Percentiles rank a stretch among this genome's conserved stretches.
Evolutionary conservation across 208 protist species (phyloP).

Genomic region (Trypanosoma vivax): DNA sequence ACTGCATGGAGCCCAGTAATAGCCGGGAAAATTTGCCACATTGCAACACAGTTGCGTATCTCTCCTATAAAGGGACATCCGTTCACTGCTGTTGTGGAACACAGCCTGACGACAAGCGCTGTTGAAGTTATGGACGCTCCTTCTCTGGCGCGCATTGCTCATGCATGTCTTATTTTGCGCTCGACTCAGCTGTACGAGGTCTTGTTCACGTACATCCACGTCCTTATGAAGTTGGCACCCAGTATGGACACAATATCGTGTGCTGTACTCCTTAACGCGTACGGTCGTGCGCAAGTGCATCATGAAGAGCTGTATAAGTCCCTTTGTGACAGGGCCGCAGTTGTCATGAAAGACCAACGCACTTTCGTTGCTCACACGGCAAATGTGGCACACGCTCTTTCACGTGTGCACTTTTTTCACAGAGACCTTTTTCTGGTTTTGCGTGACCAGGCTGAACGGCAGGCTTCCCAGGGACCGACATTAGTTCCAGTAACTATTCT

Average conservation of each 20-base stretch:
- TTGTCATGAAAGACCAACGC: conserved; percentile 51
- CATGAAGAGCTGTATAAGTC: conserved; percentile 66
- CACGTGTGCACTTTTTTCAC: conserved; percentile 65
- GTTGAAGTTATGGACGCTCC: conserved; percentile 48
- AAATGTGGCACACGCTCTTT: conserved; percentile 80
- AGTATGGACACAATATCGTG: conserved; percentile 60
- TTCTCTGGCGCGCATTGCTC: conserved; percentile 68
- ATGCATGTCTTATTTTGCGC: conserved; percentile 76
- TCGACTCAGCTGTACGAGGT: conserved; percentile 66
- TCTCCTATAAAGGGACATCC: conserved; percentile 53
- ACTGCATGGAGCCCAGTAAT: conserved; percentile 43
- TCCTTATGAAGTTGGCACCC: conserved; percentile 27
- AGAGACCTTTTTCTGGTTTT: conserved; percentile 62
- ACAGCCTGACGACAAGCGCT: conserved; percentile 25
- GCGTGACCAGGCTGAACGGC: conserved; percentile 61
- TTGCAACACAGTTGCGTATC: conserved; percentile 70
- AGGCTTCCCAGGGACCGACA: conserved; percentile 30
- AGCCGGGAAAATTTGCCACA: conserved; percentile 57
- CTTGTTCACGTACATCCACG: conserved; percentile 73
- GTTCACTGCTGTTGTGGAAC: conserved; percentile 44
- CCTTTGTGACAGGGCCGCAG: conserved; percentile 54
- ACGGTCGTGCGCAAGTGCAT: conserved; percentile 76
- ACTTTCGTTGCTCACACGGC: conserved; percentile 74
- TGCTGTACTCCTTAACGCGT: conserved; percentile 85
- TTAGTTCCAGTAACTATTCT: conserved; percentile 76